Evolutionary conservation across 2,329 filamentous ascomycete genomes (phyloP), one percentile per base, ranked within the genome.

Genomic region (Thielaviopsis punctulata): DNA sequence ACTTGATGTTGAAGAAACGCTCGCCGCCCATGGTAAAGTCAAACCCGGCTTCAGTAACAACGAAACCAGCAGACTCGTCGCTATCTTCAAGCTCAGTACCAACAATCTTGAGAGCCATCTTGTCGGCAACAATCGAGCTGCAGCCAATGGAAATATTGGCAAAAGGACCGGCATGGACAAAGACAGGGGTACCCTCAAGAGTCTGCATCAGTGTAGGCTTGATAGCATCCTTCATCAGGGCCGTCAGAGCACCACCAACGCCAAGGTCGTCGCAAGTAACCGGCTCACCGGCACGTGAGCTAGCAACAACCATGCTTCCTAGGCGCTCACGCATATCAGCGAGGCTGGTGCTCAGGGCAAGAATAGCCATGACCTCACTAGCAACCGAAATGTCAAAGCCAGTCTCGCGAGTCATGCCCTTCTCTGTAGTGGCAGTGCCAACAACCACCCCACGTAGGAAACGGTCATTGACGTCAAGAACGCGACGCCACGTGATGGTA

Each of bases 1-100:
- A 96, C 76, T 98, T 98, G 75, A 98, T 96, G 73, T 98, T 96
- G 80, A 98, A 96, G 76, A 98, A 98, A 50, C 92, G 84, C 75
- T 98, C 92, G 57, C 92, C 92, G 58, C 92, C 92, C 92, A 98
- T 98, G 61, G 92, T 96, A 70, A 98, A 98, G 68, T 98, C 92
- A 66, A 98, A 98, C 9, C 92, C 92, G 51, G 92, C 90, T 68
- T 98, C 92, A 1, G 92, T 98, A 36, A 98, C 82, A 21, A 95
- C 90, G 61, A 92, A 96, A 9, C 92, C 92, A 25, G 85, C 79
- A 59, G 81, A 72, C 49, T 79, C 73, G 62, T 89, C 78, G 60
- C 93, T 79, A 70, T 96, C 92, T 58, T 94, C 90, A 5, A 81
- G 76, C 68, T 98, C 92, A 1, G 90, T 95, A 62, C 92, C 92